phyloP scores from a whole-genome alignment of 2,329 filamentous ascomycete genomes.

The Fusarium buharicum region DNA sequence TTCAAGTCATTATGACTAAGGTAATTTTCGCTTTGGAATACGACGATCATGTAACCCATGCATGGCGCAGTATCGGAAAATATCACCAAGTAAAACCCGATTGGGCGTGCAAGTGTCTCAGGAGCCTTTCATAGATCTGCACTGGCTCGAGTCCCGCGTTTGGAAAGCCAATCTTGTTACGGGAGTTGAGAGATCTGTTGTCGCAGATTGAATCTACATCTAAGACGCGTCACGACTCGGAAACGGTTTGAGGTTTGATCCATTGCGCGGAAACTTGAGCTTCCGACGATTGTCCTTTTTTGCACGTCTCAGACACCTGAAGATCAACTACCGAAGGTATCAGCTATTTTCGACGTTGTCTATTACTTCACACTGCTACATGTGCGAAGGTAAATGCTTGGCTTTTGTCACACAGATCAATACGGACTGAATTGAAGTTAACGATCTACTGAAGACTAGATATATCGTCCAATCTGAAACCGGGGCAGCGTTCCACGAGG shows the following conservation, averaged over 20 bases:
- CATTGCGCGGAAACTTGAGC: slow-evolving; percentile 6
- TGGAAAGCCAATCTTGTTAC: not conserved
- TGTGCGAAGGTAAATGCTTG: no score
- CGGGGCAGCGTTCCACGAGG: no score
- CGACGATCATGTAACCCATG: no score
- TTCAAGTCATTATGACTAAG: slow-evolving; percentile 7
- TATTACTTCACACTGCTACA: no score
- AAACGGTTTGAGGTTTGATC: slow-evolving; percentile 9
- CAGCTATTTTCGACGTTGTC: no score
- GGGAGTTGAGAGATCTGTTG: not conserved
- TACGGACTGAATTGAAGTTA: no score
- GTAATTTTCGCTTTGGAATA: not conserved
- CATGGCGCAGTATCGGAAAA: no score
- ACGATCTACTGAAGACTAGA: no score
- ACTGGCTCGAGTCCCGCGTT: not conserved
- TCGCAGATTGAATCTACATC: not conserved
- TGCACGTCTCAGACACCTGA: slow-evolving; percentile 1
- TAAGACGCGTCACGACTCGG: not conserved
- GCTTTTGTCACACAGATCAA: no score
- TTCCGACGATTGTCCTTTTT: not conserved
- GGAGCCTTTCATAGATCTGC: not conserved
- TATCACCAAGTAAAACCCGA: not conserved
- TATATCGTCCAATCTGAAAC: no score
- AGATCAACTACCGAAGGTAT: not conserved
- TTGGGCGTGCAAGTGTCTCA: not conserved